Evolutionary conservation across 2,329 filamentous ascomycete species (phyloP).

Genomic region (Colletotrichum sp.): DNA sequence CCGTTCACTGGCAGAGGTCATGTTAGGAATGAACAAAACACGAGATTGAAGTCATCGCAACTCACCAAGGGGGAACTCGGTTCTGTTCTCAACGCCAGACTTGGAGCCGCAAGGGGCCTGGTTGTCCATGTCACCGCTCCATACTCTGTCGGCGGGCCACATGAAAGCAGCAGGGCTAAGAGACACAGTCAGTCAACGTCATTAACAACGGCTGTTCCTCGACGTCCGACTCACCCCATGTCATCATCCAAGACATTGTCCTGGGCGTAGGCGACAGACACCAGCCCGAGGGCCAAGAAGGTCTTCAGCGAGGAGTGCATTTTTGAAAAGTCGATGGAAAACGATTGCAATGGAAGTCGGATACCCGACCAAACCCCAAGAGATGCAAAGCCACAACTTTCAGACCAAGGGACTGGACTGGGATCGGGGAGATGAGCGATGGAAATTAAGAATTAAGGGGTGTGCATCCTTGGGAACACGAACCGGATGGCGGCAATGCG

Average conservation of each 20-base stretch:
- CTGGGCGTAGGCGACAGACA: background rate
- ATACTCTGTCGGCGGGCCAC: slow-evolving; percentile 58
- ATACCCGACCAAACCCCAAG: background rate
- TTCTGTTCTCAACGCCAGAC: slow-evolving; percentile 47
- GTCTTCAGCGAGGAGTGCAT: slow-evolving; percentile 7
- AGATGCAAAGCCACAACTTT: background rate
- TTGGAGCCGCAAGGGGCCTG: slow-evolving; percentile 56
- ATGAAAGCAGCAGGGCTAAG: slow-evolving; percentile 54
- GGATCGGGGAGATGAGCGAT: background rate
- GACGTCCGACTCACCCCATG: slow-evolving; percentile 18
- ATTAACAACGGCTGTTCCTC: too few relatives aligned
- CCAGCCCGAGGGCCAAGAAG: slow-evolving; percentile 5
- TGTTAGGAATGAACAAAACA: background rate
- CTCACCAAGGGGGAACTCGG: slow-evolving; percentile 54
- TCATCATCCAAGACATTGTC: slow-evolving; percentile 12
- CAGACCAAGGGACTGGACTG: background rate
- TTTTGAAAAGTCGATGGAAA: background rate
- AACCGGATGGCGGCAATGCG: background rate
- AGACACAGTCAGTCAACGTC: slow-evolving; percentile 23
- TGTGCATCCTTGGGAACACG: background rate
- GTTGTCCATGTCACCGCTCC: slow-evolving; percentile 54
- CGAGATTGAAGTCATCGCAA: background rate
- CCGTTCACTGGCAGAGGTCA: slow-evolving; percentile 45
- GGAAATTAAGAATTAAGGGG: slow-evolving; percentile 7
- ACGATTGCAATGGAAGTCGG: background rate